A percentile compares a stretch with the other conserved stretches of the same genome.
phyloP scores from a whole-genome alignment of 371 early-diverging fungal species.

The Lichtheimia ornata region DNA sequence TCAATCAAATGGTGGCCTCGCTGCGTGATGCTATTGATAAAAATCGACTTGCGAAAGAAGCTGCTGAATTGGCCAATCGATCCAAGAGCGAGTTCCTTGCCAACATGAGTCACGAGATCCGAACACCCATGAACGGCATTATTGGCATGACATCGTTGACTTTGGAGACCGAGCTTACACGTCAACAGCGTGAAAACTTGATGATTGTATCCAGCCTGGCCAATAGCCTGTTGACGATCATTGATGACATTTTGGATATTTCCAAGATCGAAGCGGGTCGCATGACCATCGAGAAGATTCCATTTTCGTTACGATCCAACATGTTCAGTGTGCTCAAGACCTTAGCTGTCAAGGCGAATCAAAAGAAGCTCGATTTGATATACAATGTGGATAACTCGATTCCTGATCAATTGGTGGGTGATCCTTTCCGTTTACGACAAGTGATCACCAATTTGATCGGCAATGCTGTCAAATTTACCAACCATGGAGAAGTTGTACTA shows the following conservation, averaged over 20 bases:
- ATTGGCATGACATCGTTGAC: constrained; percentile 71
- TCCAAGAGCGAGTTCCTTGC: constrained; percentile 71
- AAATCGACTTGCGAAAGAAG: constrained; percentile 56
- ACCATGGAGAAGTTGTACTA: constrained; percentile 54
- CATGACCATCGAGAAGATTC: constrained; percentile 68
- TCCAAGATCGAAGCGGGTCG: constrained; percentile 85
- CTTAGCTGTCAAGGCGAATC: constrained; percentile 60
- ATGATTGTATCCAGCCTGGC: constrained; percentile 72
- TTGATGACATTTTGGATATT: constrained; percentile 83
- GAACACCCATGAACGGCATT: constrained; percentile 58
- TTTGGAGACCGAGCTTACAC: constrained; percentile 58
- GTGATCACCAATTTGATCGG: constrained; percentile 84
- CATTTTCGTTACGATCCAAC: constrained; percentile 67
- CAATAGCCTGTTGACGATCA: constrained; percentile 69
- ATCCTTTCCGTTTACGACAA: constrained; percentile 75
- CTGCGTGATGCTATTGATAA: constrained; percentile 65
- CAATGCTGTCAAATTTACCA: constrained; percentile 88
- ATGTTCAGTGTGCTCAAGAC: constrained; percentile 71
- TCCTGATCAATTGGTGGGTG: constrained; percentile 75
- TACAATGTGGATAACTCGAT: constrained; percentile 66
- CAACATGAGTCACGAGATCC: constrained; percentile 68
- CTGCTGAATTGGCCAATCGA: constrained; percentile 54
- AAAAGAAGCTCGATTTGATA: constrained; percentile 66
- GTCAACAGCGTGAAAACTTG: constrained; percentile 76
- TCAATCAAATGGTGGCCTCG: constrained; percentile 65